Percentiles rank a stretch among this genome's conserved stretches.
Conservation (phyloP, 2,329 filamentous ascomycete species). For the Fusarium brevicatenulatum region DNA sequence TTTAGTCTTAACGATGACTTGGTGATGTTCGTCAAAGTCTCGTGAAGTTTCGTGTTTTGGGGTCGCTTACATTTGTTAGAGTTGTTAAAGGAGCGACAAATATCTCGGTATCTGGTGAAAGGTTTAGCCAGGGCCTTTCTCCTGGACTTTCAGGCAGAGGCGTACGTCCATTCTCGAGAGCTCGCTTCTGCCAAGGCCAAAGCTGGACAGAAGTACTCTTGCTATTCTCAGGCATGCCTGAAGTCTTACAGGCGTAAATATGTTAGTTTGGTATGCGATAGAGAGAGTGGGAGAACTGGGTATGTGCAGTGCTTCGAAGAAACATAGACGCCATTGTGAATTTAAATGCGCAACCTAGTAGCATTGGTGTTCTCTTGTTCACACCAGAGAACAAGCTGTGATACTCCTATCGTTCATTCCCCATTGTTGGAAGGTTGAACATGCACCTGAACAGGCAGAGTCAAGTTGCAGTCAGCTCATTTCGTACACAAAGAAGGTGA, state of each 20-base stretch:
- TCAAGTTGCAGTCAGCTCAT: not conserved
- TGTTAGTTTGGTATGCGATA: no score
- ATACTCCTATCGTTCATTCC: not conserved
- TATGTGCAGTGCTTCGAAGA: no score
- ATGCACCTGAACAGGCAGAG: not conserved
- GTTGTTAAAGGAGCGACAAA: not conserved
- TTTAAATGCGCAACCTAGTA: not conserved
- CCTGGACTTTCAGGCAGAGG: conserved; percentile 8
- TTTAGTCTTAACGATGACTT: rapidly evolving
- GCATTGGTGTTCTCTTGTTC: not conserved
- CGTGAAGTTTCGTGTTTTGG: no score
- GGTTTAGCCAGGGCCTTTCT: not conserved
- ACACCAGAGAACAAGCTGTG: not conserved
- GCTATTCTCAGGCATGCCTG: not conserved
- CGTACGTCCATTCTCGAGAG: not conserved
- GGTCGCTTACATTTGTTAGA: no score
- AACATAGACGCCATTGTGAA: not conserved
- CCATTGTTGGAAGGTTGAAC: not conserved
- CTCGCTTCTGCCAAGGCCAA: conserved; percentile 4
- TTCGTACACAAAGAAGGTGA: not conserved
- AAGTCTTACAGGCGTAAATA: no score
- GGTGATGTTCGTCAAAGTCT: rapidly evolving
- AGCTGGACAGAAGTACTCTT: not conserved
- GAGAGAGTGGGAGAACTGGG: no score
- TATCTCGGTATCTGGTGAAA: no score